Conservation (phyloP, 768 basidiomycete species). For the Leccinum uliginosum region DNA sequence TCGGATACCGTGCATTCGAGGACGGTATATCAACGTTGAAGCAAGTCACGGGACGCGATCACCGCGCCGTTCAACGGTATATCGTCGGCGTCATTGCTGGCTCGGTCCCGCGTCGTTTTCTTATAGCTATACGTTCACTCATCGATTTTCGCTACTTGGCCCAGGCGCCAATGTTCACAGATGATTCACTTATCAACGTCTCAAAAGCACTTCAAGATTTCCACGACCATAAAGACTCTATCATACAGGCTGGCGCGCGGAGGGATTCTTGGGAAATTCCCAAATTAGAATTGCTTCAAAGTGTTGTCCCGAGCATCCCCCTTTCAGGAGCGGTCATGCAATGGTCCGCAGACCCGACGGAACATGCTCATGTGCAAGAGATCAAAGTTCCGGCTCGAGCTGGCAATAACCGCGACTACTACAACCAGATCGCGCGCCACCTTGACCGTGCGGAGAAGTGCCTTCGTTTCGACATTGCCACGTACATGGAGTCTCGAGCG, state of each 20-base stretch:
- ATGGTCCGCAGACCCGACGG: background rate
- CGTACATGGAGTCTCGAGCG: background rate
- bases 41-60: background rate
- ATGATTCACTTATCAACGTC: background rate
- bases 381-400: background rate
- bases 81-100: background rate
- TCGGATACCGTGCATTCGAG: background rate
- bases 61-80: background rate
- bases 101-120: background rate
- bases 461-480: background rate
- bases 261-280: too few species aligned
- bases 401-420: background rate
- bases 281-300: background rate
- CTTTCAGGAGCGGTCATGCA: background rate
- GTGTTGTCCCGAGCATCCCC: background rate
- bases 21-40: background rate
- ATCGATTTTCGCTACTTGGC: background rate
- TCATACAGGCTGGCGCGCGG: background rate
- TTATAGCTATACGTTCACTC: background rate
- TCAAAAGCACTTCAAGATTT: background rate
- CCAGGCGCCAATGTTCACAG: background rate
- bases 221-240: background rate
- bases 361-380: background rate
- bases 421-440: background rate
- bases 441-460: background rate